Evolutionary conservation across 495 filamentous ascomycete species (phyloP).

Genomic region (Podospora australis): DNA sequence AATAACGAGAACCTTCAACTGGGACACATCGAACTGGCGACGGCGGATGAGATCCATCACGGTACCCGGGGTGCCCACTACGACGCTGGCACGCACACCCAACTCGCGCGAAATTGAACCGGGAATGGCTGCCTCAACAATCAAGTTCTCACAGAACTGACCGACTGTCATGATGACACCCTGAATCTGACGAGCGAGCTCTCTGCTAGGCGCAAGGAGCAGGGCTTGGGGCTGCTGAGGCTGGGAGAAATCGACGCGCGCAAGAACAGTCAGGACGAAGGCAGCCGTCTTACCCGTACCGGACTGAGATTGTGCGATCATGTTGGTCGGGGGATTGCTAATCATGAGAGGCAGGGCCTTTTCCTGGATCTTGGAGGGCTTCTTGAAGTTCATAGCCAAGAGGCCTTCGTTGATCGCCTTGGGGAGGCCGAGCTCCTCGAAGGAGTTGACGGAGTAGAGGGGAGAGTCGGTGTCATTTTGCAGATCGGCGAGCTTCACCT

Average conservation of each 20-base stretch:
- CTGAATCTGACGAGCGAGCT: conserved; percentile 91
- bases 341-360: conserved; percentile 84
- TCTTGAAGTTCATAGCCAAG: conserved; percentile 77
- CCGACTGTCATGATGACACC: conserved; percentile 76
- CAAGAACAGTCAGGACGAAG: conserved; percentile 85
- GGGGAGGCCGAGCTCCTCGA: conserved; percentile 76
- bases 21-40: conserved; percentile 55
- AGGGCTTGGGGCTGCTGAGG: conserved; percentile 74
- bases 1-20: conserved; percentile 72
- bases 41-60: conserved; percentile 77
- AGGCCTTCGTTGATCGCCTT: conserved; percentile 51
- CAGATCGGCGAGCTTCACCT: conserved; percentile 85
- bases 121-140: conserved; percentile 74
- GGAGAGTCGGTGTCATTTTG: conserved; percentile 83
- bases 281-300: conserved; percentile 98
- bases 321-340: conserved; percentile 72
- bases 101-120: conserved; percentile 56
- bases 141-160: conserved; percentile 64
- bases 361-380: conserved; percentile 96
- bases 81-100: conserved; percentile 61
- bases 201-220: conserved; percentile 85
- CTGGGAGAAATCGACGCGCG: conserved; percentile 65
- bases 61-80: conserved; percentile 93
- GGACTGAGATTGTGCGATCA: conserved; percentile 97
- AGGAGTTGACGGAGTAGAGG: conserved; percentile 74